phyloP scores from a whole-genome alignment of 495 filamentous ascomycete species.

The Penicillium cosmopolitanum region DNA sequence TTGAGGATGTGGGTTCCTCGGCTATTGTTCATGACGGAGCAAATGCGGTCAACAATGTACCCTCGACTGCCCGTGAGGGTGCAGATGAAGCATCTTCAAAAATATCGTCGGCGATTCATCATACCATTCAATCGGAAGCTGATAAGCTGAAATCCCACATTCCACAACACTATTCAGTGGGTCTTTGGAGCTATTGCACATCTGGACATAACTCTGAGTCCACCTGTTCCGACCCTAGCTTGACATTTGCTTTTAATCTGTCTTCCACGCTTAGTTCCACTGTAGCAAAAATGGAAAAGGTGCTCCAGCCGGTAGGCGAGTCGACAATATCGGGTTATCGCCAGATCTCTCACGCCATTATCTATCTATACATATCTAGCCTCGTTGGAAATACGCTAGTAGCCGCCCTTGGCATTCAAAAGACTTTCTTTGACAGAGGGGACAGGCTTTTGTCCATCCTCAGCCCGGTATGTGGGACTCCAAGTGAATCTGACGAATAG shows the following conservation, averaged over 20 bases:
- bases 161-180: conserved; percentile 3
- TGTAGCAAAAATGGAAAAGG: neutral
- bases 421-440: neutral
- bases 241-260: conserved; percentile 10
- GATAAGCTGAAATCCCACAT: conserved; percentile 9
- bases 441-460: neutral
- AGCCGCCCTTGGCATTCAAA: neutral
- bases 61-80: neutral
- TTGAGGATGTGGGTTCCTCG: neutral
- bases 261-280: conserved; percentile 1
- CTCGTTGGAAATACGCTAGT: conserved; percentile 2
- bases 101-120: neutral
- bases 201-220: neutral
- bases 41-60: neutral
- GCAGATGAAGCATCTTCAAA: neutral
- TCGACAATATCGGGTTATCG: neutral
- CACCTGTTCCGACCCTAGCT: conserved; percentile 8
- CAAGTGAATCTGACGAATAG: neutral
- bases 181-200: conserved; percentile 12
- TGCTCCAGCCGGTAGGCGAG: neutral
- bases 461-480: neutral
- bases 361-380: neutral
- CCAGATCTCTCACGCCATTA: neutral
- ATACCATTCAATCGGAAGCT: neutral
- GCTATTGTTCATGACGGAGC: neutral